These are phyloP conservation scores for Phytopythium litorale DNA, from an alignment of 352 stramenopile species.

Conservation along the genomic window DNA sequence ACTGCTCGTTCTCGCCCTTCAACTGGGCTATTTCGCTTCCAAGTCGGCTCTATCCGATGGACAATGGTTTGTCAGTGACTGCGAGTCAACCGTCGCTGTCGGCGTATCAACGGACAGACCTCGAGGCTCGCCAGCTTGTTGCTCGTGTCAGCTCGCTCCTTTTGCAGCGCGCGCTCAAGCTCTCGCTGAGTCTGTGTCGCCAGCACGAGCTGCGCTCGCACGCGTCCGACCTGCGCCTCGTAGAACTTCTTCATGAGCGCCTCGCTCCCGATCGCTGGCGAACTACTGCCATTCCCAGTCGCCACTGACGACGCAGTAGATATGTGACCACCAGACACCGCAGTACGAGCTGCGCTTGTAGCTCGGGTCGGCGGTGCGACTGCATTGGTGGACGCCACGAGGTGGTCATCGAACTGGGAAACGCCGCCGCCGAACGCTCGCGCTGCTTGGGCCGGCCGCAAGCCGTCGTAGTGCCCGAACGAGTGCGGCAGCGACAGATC, in stretches of 20 bases:
- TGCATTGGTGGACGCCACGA: conserved; percentile 17
- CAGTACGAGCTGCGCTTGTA: neutral
- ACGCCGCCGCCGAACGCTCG: conserved; percentile 11
- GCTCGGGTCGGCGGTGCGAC: neutral
- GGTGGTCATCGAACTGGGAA: conserved; percentile 62
- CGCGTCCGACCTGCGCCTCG: conserved; percentile 75
- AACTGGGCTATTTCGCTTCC: neutral
- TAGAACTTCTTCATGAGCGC: conserved; percentile 78
- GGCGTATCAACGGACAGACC: conserved; percentile 12
- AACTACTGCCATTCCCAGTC: neutral
- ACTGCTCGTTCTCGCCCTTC: conserved; percentile 14
- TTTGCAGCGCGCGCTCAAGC: conserved; percentile 39
- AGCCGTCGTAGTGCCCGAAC: conserved; percentile 57
- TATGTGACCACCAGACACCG: neutral
- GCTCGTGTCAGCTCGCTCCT: conserved; percentile 34
- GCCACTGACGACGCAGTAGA: neutral
- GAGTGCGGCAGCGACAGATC: conserved; percentile 68
- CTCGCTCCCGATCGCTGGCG: conserved; percentile 5
- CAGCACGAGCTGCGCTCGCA: conserved; percentile 51
- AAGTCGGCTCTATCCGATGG: neutral
- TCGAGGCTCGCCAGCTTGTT: conserved; percentile 17
- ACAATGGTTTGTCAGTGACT: neutral
- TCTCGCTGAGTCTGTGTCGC: conserved; percentile 42
- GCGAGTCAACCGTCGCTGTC: neutral
- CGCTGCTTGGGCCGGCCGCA: neutral